A percentile compares a stretch with the other conserved stretches of the same genome.
These are phyloP conservation scores for Myxozyma monticola DNA, from an alignment of 805 yeast genomes.

Conservation along the genomic window DNA sequence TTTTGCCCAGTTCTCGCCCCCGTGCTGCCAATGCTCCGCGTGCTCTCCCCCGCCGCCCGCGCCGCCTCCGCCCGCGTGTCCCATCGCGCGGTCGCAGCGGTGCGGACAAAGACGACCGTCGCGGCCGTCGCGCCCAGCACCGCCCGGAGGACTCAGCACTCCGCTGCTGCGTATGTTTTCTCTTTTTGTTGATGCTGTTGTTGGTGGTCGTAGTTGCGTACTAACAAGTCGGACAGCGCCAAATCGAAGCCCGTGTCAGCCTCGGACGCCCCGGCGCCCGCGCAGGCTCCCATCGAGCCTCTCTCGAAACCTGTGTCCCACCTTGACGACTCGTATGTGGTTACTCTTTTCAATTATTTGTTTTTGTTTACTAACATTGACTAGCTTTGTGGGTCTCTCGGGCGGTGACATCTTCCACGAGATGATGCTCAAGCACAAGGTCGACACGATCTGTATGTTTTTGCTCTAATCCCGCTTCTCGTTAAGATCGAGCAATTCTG, in stretches of 20 bases:
- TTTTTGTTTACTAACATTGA: background rate
- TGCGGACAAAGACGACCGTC: constrained; percentile 10
- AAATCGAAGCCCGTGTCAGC: constrained; percentile 1
- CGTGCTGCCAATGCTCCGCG: constrained; percentile 15
- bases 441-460: constrained; percentile 70
- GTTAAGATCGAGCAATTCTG: background rate
- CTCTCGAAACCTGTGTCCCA: constrained; percentile 16
- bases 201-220: background rate
- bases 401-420: constrained; percentile 99
- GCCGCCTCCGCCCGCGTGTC: constrained; percentile 11
- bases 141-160: constrained; percentile 20
- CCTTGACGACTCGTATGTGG: constrained; percentile 26
- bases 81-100: constrained; percentile 2
- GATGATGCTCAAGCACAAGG: constrained; percentile 96
- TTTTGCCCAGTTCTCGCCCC: constrained; percentile 4
- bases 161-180: constrained; percentile 22
- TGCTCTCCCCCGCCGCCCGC: constrained; percentile 15
- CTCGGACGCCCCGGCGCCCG: constrained; percentile 5
- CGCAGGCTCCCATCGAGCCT: no score
- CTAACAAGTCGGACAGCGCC: background rate
- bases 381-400: constrained; percentile 86
- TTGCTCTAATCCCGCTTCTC: background rate
- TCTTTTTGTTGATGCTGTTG: background rate
- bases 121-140: constrained; percentile 3
- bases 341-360: background rate